phyloP scores from a whole-genome alignment of 306 rosid genomes.

The Pueraria montana region DNA sequence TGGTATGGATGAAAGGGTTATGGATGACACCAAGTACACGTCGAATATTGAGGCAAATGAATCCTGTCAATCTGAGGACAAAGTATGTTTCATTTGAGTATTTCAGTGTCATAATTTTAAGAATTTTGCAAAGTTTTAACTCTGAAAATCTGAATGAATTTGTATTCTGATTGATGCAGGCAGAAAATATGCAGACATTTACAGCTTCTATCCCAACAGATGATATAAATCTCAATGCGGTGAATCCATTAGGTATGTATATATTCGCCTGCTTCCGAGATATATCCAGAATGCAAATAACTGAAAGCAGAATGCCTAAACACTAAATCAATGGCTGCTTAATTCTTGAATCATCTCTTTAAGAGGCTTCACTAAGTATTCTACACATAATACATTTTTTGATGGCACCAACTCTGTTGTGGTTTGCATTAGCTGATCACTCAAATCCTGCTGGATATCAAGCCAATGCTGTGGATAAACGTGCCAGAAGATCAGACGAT shows the following conservation, averaged over 20 bases:
- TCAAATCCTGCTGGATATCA: slow-evolving; percentile 49
- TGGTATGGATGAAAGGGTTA: slow-evolving; percentile 37
- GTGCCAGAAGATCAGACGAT: slow-evolving; percentile 43
- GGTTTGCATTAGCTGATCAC: slow-evolving; percentile 53
- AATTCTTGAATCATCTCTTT: slow-evolving; percentile 19
- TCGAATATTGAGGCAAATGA: slow-evolving; percentile 43
- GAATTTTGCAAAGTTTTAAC: slow-evolving; percentile 34
- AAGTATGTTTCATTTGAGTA: slow-evolving; percentile 44
- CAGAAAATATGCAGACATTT: slow-evolving; percentile 56
- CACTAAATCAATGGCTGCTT: slow-evolving; percentile 21
- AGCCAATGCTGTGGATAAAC: slow-evolving; percentile 43
- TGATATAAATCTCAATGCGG: slow-evolving; percentile 42
- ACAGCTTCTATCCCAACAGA: slow-evolving; percentile 46
- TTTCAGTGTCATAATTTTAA: slow-evolving; percentile 15
- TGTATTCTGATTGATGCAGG: slow-evolving; percentile 55
- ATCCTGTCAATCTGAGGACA: slow-evolving; percentile 40
- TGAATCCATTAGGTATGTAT: slow-evolving; percentile 61
- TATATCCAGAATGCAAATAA: slow-evolving; percentile 7
- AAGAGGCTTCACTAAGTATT: neutral
- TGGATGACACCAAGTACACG: slow-evolving; percentile 46
- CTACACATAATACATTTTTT: neutral
- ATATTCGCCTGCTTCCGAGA: slow-evolving; percentile 34
- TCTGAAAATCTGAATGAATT: slow-evolving; percentile 39
- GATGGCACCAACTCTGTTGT: slow-evolving; percentile 40
- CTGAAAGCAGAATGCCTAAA: slow-evolving; percentile 1